Percentiles rank a stretch among this genome's conserved stretches.
Evolutionary conservation across 169 alveolate species (phyloP).

Genomic region (Plasmodium malariae): DNA sequence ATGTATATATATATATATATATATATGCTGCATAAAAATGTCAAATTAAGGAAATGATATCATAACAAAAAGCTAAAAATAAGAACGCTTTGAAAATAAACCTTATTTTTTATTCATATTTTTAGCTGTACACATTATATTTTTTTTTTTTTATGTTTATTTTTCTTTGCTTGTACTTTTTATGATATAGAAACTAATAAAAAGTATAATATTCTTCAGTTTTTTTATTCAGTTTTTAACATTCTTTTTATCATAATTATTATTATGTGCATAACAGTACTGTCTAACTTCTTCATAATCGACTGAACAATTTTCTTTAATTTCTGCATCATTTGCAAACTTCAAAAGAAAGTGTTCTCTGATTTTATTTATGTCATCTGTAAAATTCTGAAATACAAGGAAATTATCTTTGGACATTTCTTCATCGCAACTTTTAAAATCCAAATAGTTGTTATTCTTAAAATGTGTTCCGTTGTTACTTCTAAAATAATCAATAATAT

Average conservation of each 20-base stretch:
- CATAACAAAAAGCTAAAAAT: neutral
- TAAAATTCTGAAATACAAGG: conserved; percentile 46
- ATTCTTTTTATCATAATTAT: neutral
- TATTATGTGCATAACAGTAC: conserved; percentile 25
- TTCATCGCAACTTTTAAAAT: conserved; percentile 69
- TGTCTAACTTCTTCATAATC: conserved; percentile 68
- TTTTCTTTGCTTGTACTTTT: neutral
- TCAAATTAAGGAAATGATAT: neutral
- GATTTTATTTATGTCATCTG: conserved; percentile 45
- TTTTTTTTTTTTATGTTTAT: neutral
- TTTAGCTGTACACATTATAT: neutral
- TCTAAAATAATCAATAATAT: conserved; percentile 41
- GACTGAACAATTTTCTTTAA: conserved; percentile 56
- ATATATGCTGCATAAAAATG: neutral
- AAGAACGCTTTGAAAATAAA: neutral
- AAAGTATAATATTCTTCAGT: neutral
- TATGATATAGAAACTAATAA: neutral
- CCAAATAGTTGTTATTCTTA: conserved; percentile 32
- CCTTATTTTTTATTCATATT: neutral
- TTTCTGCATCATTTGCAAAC: conserved; percentile 30
- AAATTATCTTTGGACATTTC: conserved; percentile 60
- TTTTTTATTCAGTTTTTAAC: neutral
- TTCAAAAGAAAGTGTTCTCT: conserved; percentile 42
- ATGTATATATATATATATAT: too few relatives aligned
- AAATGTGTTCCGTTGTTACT: conserved; percentile 3